Conservation (phyloP, 1,139 yeast species). For the Geotrichum carabidarum region DNA sequence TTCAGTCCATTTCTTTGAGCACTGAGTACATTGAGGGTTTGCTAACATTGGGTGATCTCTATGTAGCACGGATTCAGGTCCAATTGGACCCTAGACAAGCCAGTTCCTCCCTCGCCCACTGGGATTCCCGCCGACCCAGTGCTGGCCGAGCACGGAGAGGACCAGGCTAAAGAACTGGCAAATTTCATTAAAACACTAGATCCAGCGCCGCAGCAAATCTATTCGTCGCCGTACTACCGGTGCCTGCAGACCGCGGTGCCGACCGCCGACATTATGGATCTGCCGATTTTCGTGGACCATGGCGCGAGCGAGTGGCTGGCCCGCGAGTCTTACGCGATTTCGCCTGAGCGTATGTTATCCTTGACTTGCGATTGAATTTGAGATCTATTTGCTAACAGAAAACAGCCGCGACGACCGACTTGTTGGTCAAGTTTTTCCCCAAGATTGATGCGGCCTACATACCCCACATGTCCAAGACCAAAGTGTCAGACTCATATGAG, state of each 20-base stretch:
- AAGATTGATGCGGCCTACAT: slow-evolving; percentile 40
- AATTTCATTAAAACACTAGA: slow-evolving; percentile 39
- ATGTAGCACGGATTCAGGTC: slow-evolving; percentile 71
- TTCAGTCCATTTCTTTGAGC: neutral
- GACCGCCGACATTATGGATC: slow-evolving; percentile 50
- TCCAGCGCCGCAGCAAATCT: slow-evolving; percentile 51
- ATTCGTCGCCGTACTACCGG: slow-evolving; percentile 82
- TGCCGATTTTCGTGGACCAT: slow-evolving; percentile 44
- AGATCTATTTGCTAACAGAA: neutral
- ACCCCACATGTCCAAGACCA: slow-evolving; percentile 52
- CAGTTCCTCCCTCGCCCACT: slow-evolving; percentile 73
- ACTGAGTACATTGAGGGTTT: neutral
- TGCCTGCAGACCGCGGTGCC: slow-evolving; percentile 81
- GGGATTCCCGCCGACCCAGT: slow-evolving; percentile 81
- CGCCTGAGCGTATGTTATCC: slow-evolving; percentile 21
- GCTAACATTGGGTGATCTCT: neutral
- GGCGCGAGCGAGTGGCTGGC: slow-evolving; percentile 52
- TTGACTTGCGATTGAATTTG: neutral
- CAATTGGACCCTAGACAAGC: slow-evolving; percentile 57
- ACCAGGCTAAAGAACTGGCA: slow-evolving; percentile 67
- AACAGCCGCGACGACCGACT: slow-evolving; percentile 48
- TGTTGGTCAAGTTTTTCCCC: slow-evolving; percentile 50
- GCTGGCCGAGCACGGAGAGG: slow-evolving; percentile 71
- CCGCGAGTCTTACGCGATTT: slow-evolving; percentile 22
- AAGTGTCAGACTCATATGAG: slow-evolving; percentile 60